Evolutionary conservation across 495 filamentous ascomycete species (phyloP).

Genomic region (Hypoxylon fragiforme): DNA sequence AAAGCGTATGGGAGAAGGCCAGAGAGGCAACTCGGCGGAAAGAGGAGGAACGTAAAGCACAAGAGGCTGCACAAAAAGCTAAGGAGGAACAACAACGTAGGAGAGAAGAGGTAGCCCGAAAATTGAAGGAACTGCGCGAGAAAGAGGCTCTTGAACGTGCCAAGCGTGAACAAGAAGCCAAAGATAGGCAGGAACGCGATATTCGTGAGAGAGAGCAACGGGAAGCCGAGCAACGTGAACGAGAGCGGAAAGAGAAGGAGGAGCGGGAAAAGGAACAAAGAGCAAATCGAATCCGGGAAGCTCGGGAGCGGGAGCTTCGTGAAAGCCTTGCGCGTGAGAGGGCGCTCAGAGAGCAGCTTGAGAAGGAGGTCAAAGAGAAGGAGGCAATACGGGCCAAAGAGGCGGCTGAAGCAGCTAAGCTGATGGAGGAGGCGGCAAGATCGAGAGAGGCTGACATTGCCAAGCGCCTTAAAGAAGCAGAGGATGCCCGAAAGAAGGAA

Average conservation of each 20-base stretch:
- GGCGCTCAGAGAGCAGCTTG: constrained; percentile 38
- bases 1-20: constrained; percentile 68
- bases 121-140: constrained; percentile 58
- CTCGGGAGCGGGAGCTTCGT: constrained; percentile 41
- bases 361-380: constrained; percentile 43
- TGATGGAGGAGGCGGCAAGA: constrained; percentile 38
- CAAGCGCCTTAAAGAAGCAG: constrained; percentile 22
- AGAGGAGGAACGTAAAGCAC: constrained; percentile 48
- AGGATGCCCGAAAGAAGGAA: constrained; percentile 25
- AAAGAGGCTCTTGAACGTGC: constrained; percentile 63
- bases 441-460: constrained; percentile 35
- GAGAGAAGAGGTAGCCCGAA: constrained; percentile 55
- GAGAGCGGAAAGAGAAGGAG: constrained; percentile 51
- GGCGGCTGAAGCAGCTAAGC: constrained; percentile 29
- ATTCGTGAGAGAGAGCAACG: constrained; percentile 43
- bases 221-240: constrained; percentile 44
- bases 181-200: constrained; percentile 40
- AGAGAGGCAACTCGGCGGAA: constrained; percentile 67
- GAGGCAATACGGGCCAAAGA: constrained; percentile 44
- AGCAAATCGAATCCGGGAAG: constrained; percentile 40
- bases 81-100: constrained; percentile 52
- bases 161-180: constrained; percentile 54
- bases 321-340: constrained; percentile 45
- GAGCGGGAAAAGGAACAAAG: constrained; percentile 46
- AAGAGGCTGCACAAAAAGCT: constrained; percentile 62